Evolutionary conservation across 1,284 basidiomycete genomes (phyloP).

Genomic region (Thecaphora thlaspeos): DNA sequence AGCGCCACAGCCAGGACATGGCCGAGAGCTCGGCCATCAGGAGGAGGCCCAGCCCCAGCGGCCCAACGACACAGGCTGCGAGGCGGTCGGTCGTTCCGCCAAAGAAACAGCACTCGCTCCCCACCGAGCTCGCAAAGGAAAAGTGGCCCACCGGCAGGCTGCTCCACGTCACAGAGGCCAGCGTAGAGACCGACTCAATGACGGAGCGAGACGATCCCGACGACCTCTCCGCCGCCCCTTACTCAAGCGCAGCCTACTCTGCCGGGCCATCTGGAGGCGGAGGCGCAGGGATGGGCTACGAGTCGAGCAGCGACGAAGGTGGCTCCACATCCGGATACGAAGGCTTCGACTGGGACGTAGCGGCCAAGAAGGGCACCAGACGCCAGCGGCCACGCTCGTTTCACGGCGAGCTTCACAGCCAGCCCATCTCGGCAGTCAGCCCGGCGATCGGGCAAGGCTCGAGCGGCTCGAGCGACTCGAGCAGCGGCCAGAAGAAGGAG

Average conservation of each 20-base stretch:
- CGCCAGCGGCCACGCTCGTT: constrained; percentile 20
- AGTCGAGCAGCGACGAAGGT: constrained; percentile 25
- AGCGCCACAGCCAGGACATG: background rate
- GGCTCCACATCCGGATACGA: constrained; percentile 32
- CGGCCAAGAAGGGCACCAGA: constrained; percentile 18
- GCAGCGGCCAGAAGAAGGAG: constrained; percentile 1
- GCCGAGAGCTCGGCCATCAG: background rate
- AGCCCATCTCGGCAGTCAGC: constrained; percentile 1
- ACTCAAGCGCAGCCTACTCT: constrained; percentile 36
- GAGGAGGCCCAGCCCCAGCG: background rate
- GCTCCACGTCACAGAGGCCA: background rate
- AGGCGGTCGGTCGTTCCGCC: too few relatives aligned
- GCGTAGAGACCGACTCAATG: background rate
- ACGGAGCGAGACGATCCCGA: constrained; percentile 5
- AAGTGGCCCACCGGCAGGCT: background rate
- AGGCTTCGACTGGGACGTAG: constrained; percentile 41
- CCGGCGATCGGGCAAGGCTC: constrained; percentile 1
- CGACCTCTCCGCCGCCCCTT: constrained; percentile 18
- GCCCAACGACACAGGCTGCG: too few relatives aligned
- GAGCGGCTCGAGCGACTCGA: constrained; percentile 2
- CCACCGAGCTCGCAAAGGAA: background rate
- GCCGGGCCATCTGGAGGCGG: constrained; percentile 36
- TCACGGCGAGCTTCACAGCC: constrained; percentile 6
- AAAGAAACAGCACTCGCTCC: background rate
- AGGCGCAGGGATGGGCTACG: constrained; percentile 13